Evolutionary conservation across 2,329 filamentous ascomycete species (phyloP).

Genomic region (Alternaria brassicae): DNA sequence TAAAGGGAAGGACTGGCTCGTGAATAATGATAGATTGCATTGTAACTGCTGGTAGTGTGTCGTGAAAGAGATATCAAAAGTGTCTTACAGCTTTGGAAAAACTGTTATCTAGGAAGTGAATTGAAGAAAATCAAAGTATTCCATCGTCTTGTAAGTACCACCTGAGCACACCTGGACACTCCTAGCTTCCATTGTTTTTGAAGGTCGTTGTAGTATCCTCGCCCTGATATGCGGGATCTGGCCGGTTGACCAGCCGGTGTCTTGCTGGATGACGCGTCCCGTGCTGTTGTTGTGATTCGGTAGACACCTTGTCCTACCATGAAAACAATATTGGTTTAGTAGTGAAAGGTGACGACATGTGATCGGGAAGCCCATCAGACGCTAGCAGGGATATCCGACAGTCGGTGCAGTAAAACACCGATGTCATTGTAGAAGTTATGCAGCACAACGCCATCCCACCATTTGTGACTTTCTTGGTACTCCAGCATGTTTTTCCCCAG

Average conservation of each 20-base stretch:
- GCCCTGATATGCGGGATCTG: background rate
- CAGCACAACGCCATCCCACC: background rate
- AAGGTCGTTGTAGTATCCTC: background rate
- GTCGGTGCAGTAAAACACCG: conserved; percentile 9
- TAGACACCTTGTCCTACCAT: too few species aligned
- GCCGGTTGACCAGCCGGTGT: background rate
- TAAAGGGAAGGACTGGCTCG: background rate
- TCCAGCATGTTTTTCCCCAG: conserved; percentile 35
- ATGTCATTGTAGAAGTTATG: conserved; percentile 10
- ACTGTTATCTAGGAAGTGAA: background rate
- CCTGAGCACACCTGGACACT: too few species aligned
- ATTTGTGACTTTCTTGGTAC: background rate
- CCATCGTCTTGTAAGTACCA: background rate
- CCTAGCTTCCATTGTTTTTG: too few species aligned
- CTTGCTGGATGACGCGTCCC: background rate
- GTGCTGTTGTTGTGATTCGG: background rate
- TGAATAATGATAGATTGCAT: background rate
- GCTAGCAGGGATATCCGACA: background rate
- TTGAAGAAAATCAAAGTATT: background rate
- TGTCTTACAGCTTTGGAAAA: background rate
- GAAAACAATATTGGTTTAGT: background rate
- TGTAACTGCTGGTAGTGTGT: background rate
- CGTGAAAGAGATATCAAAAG: background rate
- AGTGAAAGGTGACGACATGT: background rate
- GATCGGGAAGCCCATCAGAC: background rate